Percentiles rank a stretch among this genome's conserved stretches.
phyloP scores from a whole-genome alignment of 1,284 basidiomycete genomes.

The Cryptococcus floricola region DNA sequence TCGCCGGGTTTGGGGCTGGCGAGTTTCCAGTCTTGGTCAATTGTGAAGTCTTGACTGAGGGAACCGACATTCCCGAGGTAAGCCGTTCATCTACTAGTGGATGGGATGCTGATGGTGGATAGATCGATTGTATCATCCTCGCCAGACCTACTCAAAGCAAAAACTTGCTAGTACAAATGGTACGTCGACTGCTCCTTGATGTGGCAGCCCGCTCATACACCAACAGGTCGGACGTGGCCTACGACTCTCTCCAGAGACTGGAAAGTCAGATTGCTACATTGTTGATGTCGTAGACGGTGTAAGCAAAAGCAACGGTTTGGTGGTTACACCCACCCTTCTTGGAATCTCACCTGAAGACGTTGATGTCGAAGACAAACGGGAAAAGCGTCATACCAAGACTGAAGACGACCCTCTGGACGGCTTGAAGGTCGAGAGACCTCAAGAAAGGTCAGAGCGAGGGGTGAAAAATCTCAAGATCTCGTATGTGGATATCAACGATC shows the following conservation, averaged over 20 bases:
- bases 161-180: conserved; percentile 93
- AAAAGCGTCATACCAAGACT: neutral
- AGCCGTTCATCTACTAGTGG: conserved; percentile 1
- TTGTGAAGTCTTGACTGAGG: conserved; percentile 89
- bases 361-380: conserved; percentile 44
- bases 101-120: neutral
- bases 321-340: conserved; percentile 74
- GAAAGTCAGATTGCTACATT: conserved; percentile 79
- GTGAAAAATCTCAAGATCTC: neutral
- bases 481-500: conserved; percentile 76
- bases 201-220: neutral
- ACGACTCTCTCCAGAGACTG: conserved; percentile 73
- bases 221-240: conserved; percentile 84
- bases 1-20: conserved; percentile 67
- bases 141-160: conserved; percentile 81
- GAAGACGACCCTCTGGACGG: neutral
- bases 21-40: conserved; percentile 85
- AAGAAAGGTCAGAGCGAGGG: neutral
- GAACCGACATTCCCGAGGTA: conserved; percentile 76
- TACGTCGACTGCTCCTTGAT: conserved; percentile 38
- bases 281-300: conserved; percentile 88
- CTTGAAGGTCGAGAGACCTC: neutral
- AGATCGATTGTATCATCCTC: conserved; percentile 82
- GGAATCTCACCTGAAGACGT: conserved; percentile 73
- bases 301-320: conserved; percentile 64